phyloP scores from a whole-genome alignment of 371 early-diverging fungal species.

The Mortierella sp. region DNA sequence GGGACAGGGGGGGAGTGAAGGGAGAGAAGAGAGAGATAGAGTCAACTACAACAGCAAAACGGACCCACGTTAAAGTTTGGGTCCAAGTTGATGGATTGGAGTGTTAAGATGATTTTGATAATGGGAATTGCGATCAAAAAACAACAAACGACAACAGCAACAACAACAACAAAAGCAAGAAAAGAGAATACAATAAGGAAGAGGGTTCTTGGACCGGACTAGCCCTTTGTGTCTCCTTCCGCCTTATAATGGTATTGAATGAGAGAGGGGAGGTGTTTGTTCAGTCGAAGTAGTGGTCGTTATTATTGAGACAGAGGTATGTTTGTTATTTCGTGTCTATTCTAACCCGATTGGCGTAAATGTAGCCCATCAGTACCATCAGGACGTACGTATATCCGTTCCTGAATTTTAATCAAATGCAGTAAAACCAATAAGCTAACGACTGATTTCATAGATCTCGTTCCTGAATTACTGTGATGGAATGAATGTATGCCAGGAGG shows the following conservation, averaged over 20 bases:
- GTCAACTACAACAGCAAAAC: neutral
- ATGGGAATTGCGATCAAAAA: neutral
- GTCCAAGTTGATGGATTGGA: neutral
- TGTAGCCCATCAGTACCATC: neutral
- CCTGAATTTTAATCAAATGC: neutral
- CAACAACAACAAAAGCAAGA: neutral
- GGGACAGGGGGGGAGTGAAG: neutral
- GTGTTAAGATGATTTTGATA: neutral
- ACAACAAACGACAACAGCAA: neutral
- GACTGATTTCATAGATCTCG: neutral
- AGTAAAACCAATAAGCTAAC: neutral
- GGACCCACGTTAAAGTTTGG: constrained; percentile 6
- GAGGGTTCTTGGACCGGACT: neutral
- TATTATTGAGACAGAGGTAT: neutral
- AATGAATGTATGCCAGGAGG: neutral
- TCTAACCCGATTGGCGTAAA: constrained; percentile 7
- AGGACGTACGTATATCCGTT: neutral
- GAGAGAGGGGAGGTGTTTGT: neutral
- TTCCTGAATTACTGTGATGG: neutral
- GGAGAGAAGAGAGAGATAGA: neutral
- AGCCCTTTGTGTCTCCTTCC: neutral
- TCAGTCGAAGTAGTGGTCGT: neutral
- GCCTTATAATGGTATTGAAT: neutral
- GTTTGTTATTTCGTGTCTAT: neutral
- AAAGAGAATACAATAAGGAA: neutral